Conservation (phyloP, 768 basidiomycete genomes). For the Serpula lacrymans region DNA sequence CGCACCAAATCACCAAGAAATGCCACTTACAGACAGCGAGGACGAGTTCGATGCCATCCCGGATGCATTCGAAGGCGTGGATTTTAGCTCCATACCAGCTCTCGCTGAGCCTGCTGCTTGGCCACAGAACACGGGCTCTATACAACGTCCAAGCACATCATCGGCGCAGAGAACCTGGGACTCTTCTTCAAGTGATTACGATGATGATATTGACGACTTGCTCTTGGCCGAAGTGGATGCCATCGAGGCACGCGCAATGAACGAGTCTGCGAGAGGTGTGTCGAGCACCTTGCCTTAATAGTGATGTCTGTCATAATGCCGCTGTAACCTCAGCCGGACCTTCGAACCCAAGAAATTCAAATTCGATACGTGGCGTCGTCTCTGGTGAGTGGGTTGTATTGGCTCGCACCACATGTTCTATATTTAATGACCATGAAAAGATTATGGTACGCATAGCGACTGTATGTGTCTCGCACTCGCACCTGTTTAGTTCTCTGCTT, state of each 20-base stretch:
- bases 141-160: constrained; percentile 2
- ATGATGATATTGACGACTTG: constrained; percentile 18
- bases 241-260: constrained; percentile 37
- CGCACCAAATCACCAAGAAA: too few relatives aligned
- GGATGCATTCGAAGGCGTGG: constrained; percentile 50
- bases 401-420: too few relatives aligned
- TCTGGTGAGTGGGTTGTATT: constrained; percentile 10
- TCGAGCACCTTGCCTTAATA: constrained; percentile 5
- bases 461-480: too few relatives aligned
- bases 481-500: too few relatives aligned
- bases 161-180: constrained; percentile 2
- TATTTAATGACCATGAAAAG: too few relatives aligned
- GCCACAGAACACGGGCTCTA: background rate
- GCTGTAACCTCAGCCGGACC: background rate
- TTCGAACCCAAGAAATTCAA: background rate
- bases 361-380: constrained; percentile 6
- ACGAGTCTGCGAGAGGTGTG: constrained; percentile 6
- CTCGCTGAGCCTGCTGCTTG: constrained; percentile 7
- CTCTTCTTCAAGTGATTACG: constrained; percentile 3
- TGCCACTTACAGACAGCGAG: constrained; percentile 25
- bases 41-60: constrained; percentile 54
- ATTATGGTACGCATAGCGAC: too few relatives aligned
- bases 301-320: background rate
- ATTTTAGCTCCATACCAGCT: constrained; percentile 38
- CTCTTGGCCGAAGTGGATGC: constrained; percentile 41